These are phyloP conservation scores for Cercospora berteroae DNA, from an alignment of 2,329 filamentous ascomycete genomes.

Conservation along the genomic window DNA sequence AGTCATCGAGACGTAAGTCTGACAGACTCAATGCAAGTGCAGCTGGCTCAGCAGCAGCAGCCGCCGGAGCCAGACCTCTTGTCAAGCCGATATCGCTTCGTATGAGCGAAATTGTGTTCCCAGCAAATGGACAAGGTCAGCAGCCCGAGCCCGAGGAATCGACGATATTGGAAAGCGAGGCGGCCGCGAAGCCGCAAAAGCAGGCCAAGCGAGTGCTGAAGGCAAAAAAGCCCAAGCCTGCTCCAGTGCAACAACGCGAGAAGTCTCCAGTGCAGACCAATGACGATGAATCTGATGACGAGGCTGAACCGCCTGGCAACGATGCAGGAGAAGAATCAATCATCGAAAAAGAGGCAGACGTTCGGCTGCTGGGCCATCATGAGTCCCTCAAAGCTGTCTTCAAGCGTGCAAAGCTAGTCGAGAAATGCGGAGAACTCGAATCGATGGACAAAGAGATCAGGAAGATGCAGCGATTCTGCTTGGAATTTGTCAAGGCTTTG, in stretches of 20 bases:
- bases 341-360: background rate
- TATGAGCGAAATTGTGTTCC: background rate
- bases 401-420: background rate
- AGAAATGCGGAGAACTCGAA: background rate
- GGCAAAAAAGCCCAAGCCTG: background rate
- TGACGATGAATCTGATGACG: background rate
- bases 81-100: background rate
- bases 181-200: background rate
- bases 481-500: background rate
- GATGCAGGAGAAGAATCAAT: background rate
- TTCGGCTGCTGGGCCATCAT: background rate
- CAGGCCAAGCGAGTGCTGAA: background rate
- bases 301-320: background rate
- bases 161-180: background rate
- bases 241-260: background rate
- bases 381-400: background rate
- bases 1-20: background rate
- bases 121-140: background rate
- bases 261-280: background rate
- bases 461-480: background rate
- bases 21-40: background rate
- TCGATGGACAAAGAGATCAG: background rate
- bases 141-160: background rate
- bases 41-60: background rate
- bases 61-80: background rate